Conservation (phyloP, 2,329 filamentous ascomycete genomes). For the Scorias spongiosa region DNA sequence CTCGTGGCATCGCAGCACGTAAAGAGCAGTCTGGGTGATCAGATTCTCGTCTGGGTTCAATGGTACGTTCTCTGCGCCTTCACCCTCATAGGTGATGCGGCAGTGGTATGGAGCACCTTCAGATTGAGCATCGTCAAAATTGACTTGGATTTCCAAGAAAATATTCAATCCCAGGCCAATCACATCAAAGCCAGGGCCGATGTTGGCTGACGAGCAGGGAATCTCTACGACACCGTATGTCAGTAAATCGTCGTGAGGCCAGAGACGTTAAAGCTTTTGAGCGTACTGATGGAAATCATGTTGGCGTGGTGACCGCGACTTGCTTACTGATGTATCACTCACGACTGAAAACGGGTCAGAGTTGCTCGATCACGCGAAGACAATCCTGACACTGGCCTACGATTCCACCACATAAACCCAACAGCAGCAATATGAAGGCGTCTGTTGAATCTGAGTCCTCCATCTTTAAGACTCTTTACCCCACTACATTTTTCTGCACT, state of each 20-base stretch:
- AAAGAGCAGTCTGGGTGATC: conserved; percentile 84
- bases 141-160: conserved; percentile 80
- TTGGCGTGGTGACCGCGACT: neutral
- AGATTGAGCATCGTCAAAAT: conserved; percentile 47
- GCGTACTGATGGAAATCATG: neutral
- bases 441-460: no score
- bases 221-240: conserved; percentile 29
- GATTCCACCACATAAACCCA: no score
- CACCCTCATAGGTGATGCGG: conserved; percentile 76
- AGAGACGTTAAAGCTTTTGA: neutral
- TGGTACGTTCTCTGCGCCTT: conserved; percentile 63
- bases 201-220: conserved; percentile 93
- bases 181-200: conserved; percentile 93
- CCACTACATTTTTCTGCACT: no score
- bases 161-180: conserved; percentile 89
- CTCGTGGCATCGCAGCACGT: conserved; percentile 84
- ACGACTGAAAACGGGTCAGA: no score
- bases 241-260: neutral
- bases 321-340: no score
- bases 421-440: no score
- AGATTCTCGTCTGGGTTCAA: conserved; percentile 78
- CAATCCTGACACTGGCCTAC: no score
- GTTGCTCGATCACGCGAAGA: no score
- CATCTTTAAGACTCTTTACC: no score
- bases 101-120: conserved; percentile 59